phyloP scores from a whole-genome alignment of 306 rosid genomes.

The Glycyrrhiza uralensis region DNA sequence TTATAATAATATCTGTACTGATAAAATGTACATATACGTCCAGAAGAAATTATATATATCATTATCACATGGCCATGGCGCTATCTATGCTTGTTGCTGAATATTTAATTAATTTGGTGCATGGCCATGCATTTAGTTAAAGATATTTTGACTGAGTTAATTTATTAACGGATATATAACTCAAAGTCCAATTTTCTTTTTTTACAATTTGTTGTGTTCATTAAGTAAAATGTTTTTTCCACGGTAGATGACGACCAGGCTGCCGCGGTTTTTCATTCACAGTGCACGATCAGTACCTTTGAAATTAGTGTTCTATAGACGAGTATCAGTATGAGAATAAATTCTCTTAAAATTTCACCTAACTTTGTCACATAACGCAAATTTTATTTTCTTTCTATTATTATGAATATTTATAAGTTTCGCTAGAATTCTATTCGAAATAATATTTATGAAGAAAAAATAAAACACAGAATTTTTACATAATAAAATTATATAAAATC shows the following conservation, averaged over 20 bases:
- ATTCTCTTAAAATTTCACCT: not conserved
- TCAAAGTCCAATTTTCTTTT: not conserved
- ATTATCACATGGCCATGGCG: conserved; percentile 12
- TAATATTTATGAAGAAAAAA: no score
- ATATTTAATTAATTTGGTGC: not conserved
- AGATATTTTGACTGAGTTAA: conserved; percentile 15
- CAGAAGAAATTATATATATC: not conserved
- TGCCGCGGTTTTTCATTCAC: conserved; percentile 8
- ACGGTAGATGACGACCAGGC: not conserved
- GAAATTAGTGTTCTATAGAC: not conserved
- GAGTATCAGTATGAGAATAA: not conserved
- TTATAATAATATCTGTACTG: not conserved
- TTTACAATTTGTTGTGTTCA: not conserved
- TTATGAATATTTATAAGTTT: not conserved
- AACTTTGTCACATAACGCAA: not conserved
- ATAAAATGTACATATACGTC: not conserved
- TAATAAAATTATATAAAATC: not conserved
- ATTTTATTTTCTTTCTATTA: not conserved
- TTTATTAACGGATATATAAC: not conserved
- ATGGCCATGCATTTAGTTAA: not conserved
- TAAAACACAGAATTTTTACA: no score
- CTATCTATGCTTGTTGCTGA: not conserved
- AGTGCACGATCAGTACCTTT: not conserved
- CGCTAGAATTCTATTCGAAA: not conserved
- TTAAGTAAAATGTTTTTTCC: conserved; percentile 7